Evolutionary conservation across 1,284 basidiomycete species (phyloP), one percentile per base, ranked within the genome.

Genomic region (Leccinum fuscescens): DNA sequence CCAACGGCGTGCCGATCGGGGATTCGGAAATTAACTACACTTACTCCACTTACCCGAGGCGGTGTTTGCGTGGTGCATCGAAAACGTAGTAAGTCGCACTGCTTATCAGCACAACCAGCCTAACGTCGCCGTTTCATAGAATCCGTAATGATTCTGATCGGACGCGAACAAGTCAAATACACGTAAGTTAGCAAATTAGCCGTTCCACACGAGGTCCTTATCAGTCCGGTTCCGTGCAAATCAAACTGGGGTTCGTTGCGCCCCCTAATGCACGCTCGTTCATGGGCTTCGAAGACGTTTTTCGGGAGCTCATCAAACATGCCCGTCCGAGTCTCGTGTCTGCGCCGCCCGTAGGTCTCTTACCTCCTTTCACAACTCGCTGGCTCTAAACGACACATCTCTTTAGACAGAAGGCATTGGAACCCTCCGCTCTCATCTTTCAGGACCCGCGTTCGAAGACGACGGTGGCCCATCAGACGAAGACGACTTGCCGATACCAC

Each of bases 401-500:
- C 29, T 59, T 17, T 70, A 95, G 93, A 93, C 93, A n/a, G 86
- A 92, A 76, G 92, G 94, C 15, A 89, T 96, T 37, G 94, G 94
- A 54, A 96, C 94, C 0, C 79, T 94, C 58, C 86, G 89, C 44
- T 89, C 88, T 2, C 78, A 86, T 67, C 79, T 83, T n/a, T 74
- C 69, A 1, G 83, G 79, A 7, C 83, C 82, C 1, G 81, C 79
- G 24, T 85, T 84, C 64, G 82, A 87, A 68, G 93, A 95, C 68
- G 92, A 94, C 67, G 92, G 91, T 54, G 92, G 90, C 1, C 20
- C 20, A 80, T 90, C 49, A 85, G 72, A 68, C 2, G 48, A 50
- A 8, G 64, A 75, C 17, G 69, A 72, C 1, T 37, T 64, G 1
- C 31, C 44, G 4, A 52, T 57, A 14, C 62, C 62, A 2, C 66